Conservation (phyloP, 768 basidiomycete genomes). For the Boletales sp. region DNA sequence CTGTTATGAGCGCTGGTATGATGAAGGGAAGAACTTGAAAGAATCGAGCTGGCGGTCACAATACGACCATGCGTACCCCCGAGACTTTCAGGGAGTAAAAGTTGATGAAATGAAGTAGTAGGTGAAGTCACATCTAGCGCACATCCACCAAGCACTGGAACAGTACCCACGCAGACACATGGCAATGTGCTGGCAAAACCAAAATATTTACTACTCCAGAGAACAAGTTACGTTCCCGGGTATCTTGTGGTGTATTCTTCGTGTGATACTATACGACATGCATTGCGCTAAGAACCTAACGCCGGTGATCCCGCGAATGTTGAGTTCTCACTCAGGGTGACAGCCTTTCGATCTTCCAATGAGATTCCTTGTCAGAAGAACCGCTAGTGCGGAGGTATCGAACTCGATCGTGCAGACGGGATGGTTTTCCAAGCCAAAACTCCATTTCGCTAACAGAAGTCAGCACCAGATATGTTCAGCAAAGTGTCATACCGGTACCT, state of each 20-base stretch:
- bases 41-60: not conserved
- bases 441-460: constrained; percentile 74
- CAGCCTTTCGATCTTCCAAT: constrained; percentile 79
- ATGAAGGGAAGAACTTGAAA: not conserved
- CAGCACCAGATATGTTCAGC: not conserved
- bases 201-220: not conserved
- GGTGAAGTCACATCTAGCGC: not conserved
- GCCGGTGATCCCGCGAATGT: not conserved
- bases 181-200: not conserved
- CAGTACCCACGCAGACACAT: not conserved
- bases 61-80: not conserved
- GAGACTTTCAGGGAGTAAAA: not conserved
- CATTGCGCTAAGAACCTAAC: not conserved
- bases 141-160: not conserved
- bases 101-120: not conserved
- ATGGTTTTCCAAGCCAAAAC: constrained; percentile 97
- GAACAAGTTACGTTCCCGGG: constrained; percentile 4
- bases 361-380: constrained; percentile 44
- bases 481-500: constrained; percentile 41
- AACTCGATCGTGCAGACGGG: constrained; percentile 87
- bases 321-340: constrained; percentile 57
- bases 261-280: not conserved
- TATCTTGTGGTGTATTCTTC: constrained; percentile 6
- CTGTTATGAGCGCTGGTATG: not conserved
- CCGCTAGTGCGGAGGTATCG: constrained; percentile 60